Conservation (phyloP, 2,329 filamentous ascomycete species). For the Xylaria sp. region DNA sequence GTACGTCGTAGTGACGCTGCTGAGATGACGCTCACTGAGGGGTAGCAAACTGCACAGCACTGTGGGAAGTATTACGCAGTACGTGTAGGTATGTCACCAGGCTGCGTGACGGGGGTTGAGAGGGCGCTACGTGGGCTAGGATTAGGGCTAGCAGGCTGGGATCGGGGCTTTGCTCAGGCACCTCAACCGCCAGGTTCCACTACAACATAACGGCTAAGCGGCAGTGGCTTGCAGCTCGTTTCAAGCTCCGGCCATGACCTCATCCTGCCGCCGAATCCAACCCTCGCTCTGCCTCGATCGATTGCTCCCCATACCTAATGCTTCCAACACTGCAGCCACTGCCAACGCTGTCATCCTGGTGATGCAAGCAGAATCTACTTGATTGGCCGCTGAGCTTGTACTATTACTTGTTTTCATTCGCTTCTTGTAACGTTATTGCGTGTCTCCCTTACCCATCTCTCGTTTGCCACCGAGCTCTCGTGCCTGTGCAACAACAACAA, state of each 20-base stretch:
- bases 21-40: too few species aligned
- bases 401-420: background rate
- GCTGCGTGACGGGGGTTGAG: too few species aligned
- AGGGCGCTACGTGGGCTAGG: too few species aligned
- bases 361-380: constrained; percentile 18
- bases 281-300: background rate
- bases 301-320: background rate
- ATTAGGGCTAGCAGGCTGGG: background rate
- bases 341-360: constrained; percentile 4
- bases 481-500: too few species aligned
- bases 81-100: too few species aligned
- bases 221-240: constrained; percentile 5
- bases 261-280: constrained; percentile 14
- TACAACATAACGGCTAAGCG: background rate
- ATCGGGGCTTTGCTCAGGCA: constrained; percentile 22
- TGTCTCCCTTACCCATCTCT: too few species aligned
- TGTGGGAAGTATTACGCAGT: too few species aligned
- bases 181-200: constrained; percentile 7
- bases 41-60: too few species aligned
- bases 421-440: too few species aligned
- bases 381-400: background rate
- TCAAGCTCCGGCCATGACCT: constrained; percentile 17
- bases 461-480: too few species aligned
- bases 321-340: constrained; percentile 5
- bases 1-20: too few species aligned